Base-by-base conservation (phyloP, 2,329 filamentous ascomycete species). In the Colletotrichum sp. region DNA sequence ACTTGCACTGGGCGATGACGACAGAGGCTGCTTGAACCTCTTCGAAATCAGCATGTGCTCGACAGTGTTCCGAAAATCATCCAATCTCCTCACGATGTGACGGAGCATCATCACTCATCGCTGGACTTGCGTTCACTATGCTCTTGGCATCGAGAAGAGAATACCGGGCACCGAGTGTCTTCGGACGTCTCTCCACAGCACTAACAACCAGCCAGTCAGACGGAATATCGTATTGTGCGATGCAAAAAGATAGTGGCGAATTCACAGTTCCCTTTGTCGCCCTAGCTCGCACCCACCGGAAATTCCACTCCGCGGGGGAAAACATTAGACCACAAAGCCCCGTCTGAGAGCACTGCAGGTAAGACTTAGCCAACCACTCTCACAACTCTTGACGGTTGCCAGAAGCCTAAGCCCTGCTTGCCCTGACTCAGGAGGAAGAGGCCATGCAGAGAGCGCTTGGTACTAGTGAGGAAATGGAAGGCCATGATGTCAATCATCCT, bases 211-310 rank as follows among this genome's bases (percentile, higher is more conserved):
- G 28, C 56, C 30, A 63, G 18, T 32, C 69, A 71, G 61, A 28
- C 26, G 69, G 61, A 34, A 66, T 16, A 52, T 38, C 26, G 56
- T 62, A 18, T 28, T 55, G 72, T 65, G 67, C 28, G 14, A 72
- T 66, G 61, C 72, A 21, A 55, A 52, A 74, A 71, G 72, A 74
- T 56, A 66, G 72, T 72, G 68, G 72, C 62, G 26, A 58, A 26
- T 36, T 56, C 38, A 13, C 14, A 36, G 24, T 63, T 34, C 32
- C 56, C 26, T 63, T 59, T 52, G 32, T 56, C 55, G 32, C 48
- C 32, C 28, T 34, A 12, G 32, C 32, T 13, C 63, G 21, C 16
- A 36, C 73, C 43, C 8, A 62, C 62, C 72, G 72, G 61, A 72
- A 38, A 62, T 21, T 55, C 28, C 64, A 28, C 61, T 71, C 59